Percentiles rank a stretch among this genome's conserved stretches.
Conservation (phyloP, 306 rosid genomes). For the Lithocarpus polystachyus region DNA sequence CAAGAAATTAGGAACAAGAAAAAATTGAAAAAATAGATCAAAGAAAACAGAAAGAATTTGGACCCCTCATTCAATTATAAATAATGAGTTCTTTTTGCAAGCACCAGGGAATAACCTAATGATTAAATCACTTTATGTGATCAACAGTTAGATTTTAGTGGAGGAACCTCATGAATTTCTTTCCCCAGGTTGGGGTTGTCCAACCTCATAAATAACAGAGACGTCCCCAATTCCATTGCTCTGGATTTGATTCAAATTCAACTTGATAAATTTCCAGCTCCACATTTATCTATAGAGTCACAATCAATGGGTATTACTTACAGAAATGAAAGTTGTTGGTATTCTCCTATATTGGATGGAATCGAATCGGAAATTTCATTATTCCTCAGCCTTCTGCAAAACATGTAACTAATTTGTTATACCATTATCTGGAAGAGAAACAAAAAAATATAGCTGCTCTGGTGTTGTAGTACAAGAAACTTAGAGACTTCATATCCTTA, state of each 20-base stretch:
- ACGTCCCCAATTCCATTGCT: background rate
- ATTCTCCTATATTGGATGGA: conserved; percentile 16
- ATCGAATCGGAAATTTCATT: conserved; percentile 64
- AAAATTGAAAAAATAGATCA: too few relatives aligned
- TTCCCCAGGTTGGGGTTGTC: background rate
- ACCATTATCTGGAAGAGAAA: conserved; percentile 11
- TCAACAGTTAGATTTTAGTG: background rate
- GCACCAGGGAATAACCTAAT: background rate
- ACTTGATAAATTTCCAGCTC: background rate
- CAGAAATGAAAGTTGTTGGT: conserved; percentile 41
- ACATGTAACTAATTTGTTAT: conserved; percentile 15
- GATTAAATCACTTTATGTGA: background rate
- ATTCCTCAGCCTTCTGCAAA: conserved; percentile 68
- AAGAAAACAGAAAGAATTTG: too few relatives aligned
- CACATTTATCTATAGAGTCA: background rate
- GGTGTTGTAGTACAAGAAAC: conserved; percentile 44
- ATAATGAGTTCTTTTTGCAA: too few relatives aligned
- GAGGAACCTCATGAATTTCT: background rate
- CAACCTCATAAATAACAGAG: background rate
- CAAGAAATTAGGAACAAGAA: too few relatives aligned
- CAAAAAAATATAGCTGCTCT: background rate
- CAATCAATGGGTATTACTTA: conserved; percentile 35
- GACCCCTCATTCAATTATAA: too few relatives aligned
- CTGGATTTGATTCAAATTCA: background rate
- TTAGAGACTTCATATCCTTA: conserved; percentile 22